A percentile compares a stretch with the other conserved stretches of the same genome.
These are phyloP conservation scores for Oryza brachyantha DNA, from an alignment of 176 grass and related monocot genomes.

Conservation along the genomic window DNA sequence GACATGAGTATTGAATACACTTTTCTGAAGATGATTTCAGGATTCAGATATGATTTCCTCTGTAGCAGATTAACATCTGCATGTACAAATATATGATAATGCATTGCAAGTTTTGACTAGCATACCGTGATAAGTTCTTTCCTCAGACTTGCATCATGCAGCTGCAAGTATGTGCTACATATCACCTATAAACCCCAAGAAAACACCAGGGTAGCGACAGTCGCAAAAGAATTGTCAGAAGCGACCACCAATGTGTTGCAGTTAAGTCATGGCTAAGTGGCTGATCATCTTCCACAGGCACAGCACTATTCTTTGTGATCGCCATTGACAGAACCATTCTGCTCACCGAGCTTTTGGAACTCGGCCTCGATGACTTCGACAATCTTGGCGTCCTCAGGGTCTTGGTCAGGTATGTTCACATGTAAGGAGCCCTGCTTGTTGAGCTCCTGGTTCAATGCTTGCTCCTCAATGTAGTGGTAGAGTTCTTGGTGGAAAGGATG, in stretches of 20 bases:
- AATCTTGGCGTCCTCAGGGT: constrained; percentile 55
- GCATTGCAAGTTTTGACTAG: constrained; percentile 3
- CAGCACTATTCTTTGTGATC: neutral
- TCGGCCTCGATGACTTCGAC: constrained; percentile 66
- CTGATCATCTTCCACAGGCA: neutral
- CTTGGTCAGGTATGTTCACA: constrained; percentile 68
- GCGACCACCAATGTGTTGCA: neutral
- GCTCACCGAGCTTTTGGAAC: constrained; percentile 69
- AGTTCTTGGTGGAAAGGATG: constrained; percentile 87
- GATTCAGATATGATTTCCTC: constrained; percentile 17
- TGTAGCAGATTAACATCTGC: neutral
- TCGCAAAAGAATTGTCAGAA: constrained; percentile 18
- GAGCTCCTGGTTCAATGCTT: constrained; percentile 42
- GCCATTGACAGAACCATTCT: constrained; percentile 42
- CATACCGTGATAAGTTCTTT: neutral
- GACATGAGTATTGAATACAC: neutral
- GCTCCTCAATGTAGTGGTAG: constrained; percentile 76
- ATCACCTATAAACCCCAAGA: neutral
- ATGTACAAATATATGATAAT: neutral
- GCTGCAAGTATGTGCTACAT: constrained; percentile 13
- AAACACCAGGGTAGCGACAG: constrained; percentile 6
- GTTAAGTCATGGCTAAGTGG: neutral
- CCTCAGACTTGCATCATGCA: constrained; percentile 27
- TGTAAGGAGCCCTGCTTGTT: constrained; percentile 71
- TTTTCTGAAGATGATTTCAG: constrained; percentile 1